Base-by-base conservation (phyloP, 768 basidiomycete species). In the Pisolithus orientalis region DNA sequence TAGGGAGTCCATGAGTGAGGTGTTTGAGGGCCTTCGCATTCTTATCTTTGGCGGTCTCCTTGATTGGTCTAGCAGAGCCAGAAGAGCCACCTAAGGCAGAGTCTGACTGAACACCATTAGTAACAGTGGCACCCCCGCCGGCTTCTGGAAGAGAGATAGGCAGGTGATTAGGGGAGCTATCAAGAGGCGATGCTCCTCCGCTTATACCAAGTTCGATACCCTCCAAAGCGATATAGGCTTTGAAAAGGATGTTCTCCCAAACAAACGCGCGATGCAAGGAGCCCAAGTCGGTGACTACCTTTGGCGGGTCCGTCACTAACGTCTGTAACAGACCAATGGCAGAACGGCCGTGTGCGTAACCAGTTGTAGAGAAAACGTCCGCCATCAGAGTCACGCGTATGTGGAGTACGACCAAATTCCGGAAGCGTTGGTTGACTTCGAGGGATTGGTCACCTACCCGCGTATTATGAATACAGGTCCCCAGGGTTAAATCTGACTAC, bases 211-310 rank as follows among this genome's bases (percentile, higher is more conserved):
- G 60, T 48, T 78, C 74, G 40, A 84, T 81, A 38, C 82, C 82
- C 58, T 75, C 80, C 14, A 72, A 66, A 14, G 74, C 66, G 39
- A 85, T 68, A 25, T 78, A 80, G 16, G 76, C 72, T 58, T 86
- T 87, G 47, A 96, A 76, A 16, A 83, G 70, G 39, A 91, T 87
- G 59, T 90, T 93, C 70, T 95, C 91, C 87, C 90, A 91, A 6
- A 91, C 80, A 54, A 82, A 84, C 1, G 84, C 80, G 14, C 90
- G 82, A 64, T 96, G 93, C 6, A 97, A 71, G 43, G 79, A 68
- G 3, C 94, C 95, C 27, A 97, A 74, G 55, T 88, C 79, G 4
- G 70, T 68, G 25, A 98, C 70, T 27, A 91, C 79, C 55, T 82
- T 74, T 16, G 80, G 75, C 24, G 79, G 80, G 24, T 76, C 77